A percentile compares a stretch with the other conserved stretches of the same genome.
Conservation (phyloP, 2,329 filamentous ascomycete species). For the Pestalotiopsis sp. region DNA sequence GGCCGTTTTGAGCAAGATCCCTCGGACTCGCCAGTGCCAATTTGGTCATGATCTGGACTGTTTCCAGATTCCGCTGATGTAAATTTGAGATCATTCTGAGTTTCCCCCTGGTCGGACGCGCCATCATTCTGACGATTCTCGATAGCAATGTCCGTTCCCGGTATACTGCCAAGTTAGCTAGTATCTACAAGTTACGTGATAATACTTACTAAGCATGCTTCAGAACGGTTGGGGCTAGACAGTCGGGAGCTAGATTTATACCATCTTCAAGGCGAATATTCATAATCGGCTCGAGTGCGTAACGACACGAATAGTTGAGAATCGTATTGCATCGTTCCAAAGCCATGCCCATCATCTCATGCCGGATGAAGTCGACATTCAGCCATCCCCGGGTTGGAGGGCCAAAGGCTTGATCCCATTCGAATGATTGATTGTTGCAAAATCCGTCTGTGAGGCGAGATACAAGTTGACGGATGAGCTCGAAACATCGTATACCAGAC, state of each 20-base stretch:
- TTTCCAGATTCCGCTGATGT: not conserved
- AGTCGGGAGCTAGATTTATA: not conserved
- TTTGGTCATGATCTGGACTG: too few species aligned
- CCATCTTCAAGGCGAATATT: not conserved
- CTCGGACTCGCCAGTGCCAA: too few species aligned
- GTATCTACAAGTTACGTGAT: not conserved
- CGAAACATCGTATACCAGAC: constrained; percentile 12
- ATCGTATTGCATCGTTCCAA: constrained; percentile 8
- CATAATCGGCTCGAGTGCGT: constrained; percentile 11
- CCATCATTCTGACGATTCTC: not conserved
- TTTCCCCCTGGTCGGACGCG: not conserved
- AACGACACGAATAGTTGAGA: constrained; percentile 12
- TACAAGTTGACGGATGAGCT: constrained; percentile 6
- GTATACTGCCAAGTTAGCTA: not conserved
- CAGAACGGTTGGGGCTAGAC: not conserved
- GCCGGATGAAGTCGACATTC: constrained; percentile 13
- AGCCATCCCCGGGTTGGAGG: constrained; percentile 9
- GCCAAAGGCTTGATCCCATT: constrained; percentile 1
- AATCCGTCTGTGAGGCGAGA: not conserved
- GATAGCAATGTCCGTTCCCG: not conserved
- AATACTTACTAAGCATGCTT: constrained; percentile 2
- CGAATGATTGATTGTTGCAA: not conserved
- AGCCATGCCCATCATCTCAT: constrained; percentile 16
- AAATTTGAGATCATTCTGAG: not conserved
- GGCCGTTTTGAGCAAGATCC: not conserved